A percentile compares a stretch with the other conserved stretches of the same genome.
Evolutionary conservation across 1,284 basidiomycete genomes (phyloP).

Genomic region (Moesziomyces sp.): DNA sequence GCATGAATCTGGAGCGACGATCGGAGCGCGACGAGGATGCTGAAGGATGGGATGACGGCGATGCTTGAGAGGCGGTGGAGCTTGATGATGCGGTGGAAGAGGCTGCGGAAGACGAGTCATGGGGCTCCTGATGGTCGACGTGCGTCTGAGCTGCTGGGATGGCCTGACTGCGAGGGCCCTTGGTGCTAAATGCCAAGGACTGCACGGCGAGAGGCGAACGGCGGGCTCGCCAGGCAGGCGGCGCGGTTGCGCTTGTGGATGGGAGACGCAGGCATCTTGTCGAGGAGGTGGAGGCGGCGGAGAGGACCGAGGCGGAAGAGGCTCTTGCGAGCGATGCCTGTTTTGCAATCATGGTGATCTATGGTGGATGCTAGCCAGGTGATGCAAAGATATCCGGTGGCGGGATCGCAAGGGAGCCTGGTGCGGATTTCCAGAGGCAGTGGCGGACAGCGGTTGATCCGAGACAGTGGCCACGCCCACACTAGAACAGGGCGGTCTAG

Average conservation of each 20-base stretch:
- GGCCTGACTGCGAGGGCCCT: constrained; percentile 28
- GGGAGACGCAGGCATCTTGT: constrained; percentile 21
- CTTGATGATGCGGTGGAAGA: constrained; percentile 7
- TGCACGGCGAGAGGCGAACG: constrained; percentile 1
- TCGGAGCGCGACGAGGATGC: constrained; percentile 24
- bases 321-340: constrained; percentile 26
- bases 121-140: constrained; percentile 28
- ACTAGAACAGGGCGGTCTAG: too few relatives aligned
- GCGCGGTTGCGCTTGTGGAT: constrained; percentile 4
- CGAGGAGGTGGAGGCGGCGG: constrained; percentile 16
- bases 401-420: not conserved
- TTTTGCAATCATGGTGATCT: constrained; percentile 31
- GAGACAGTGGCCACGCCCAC: too few relatives aligned
- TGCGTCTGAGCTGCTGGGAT: constrained; percentile 37
- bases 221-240: constrained; percentile 1
- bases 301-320: constrained; percentile 16
- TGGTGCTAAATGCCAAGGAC: constrained; percentile 25
- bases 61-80: constrained; percentile 8
- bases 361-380: not conserved
- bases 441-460: too few relatives aligned
- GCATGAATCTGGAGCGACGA: constrained; percentile 24
- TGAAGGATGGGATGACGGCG: constrained; percentile 8
- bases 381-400: not conserved
- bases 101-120: constrained; percentile 18
- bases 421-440: too few relatives aligned